Percentiles rank a stretch among this genome's conserved stretches.
Conservation (phyloP, 768 basidiomycete species). For the Podaxis sp. region DNA sequence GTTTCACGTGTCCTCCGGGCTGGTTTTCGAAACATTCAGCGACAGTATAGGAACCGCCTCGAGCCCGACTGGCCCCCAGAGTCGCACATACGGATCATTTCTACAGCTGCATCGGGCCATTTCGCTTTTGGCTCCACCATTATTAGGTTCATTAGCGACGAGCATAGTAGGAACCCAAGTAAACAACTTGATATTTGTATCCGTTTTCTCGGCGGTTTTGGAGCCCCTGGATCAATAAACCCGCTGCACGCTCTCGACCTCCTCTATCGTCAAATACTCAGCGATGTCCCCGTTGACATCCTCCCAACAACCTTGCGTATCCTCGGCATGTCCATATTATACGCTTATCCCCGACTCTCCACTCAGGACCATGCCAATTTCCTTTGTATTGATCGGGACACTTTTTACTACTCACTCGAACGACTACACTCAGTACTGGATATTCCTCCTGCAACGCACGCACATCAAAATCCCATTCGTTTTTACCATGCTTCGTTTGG, state of each 20-base stretch:
- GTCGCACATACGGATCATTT: not conserved
- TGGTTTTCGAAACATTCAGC: not conserved
- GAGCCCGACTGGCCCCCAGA: constrained; percentile 8
- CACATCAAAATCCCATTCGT: not conserved
- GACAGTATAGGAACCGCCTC: not conserved
- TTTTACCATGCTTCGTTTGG: constrained; percentile 3
- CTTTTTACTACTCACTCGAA: not conserved
- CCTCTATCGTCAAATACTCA: constrained; percentile 2
- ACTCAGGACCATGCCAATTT: not conserved
- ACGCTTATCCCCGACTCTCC: not conserved
- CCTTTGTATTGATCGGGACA: not conserved
- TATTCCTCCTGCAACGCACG: not conserved
- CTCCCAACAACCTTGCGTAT: constrained; percentile 8
- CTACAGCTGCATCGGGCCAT: not conserved
- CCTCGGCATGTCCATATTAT: not conserved
- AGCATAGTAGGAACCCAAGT: not conserved
- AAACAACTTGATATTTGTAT: constrained; percentile 5
- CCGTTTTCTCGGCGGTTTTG: not conserved
- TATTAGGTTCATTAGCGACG: constrained; percentile 3
- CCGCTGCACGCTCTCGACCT: constrained; percentile 2
- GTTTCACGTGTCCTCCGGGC: not conserved
- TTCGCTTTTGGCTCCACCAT: constrained; percentile 5
- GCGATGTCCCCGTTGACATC: not conserved
- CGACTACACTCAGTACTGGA: not conserved
- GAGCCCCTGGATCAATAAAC: not conserved